Evolutionary conservation across 2,329 filamentous ascomycete genomes (phyloP), one percentile per base, ranked within the genome.

Genomic region (Aspergillus fumigatiaffinis): DNA sequence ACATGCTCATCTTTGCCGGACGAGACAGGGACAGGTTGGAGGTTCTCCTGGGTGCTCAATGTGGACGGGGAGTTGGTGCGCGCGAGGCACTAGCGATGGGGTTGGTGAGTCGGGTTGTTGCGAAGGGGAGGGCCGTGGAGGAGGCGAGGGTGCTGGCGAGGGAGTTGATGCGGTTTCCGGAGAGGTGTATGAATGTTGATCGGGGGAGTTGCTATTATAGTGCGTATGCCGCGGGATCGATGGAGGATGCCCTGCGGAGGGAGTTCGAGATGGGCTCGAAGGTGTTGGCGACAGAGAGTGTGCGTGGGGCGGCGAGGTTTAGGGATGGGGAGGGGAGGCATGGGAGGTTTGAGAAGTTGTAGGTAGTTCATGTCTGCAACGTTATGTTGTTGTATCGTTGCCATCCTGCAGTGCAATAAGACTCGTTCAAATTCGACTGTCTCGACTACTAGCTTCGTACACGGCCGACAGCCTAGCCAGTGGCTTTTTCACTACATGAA

Each of bases 141-240:
- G 80, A 81, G 60, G 81, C 82, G 0, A 72, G 72, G 44, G 71
- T 70, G 38, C 71, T 85, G 52, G 82, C 82, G 3, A 68, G 69
- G 52, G 69, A 77, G 60, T 57, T 85, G 35, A 59, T 82, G 2
- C 60, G 64, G 3, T 84, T 84, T 50, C 82, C 82, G 2, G 78
- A 84, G 61, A 64, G 67, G 4, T 83, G 81, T 62, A 78, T 85
- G 77, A 82, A 80, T 52, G 68, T 67, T 2, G 82, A 85, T 64
- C 72, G 82, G 3, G 65, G 63, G 3, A 79, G 73, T 9, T 76
- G 75, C 38, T 83, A 84, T 58, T 79, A 84, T 65, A 73, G 78
- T 17, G 75, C 76, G 0, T 84, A 80, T 57, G 67, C 78, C 8
- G 80, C 82, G 0, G 61, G 59, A 0, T 79, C 75, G 1, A 78